Conservation (phyloP, 2,329 filamentous ascomycete genomes). For the Furcasterigmium furcatum region DNA sequence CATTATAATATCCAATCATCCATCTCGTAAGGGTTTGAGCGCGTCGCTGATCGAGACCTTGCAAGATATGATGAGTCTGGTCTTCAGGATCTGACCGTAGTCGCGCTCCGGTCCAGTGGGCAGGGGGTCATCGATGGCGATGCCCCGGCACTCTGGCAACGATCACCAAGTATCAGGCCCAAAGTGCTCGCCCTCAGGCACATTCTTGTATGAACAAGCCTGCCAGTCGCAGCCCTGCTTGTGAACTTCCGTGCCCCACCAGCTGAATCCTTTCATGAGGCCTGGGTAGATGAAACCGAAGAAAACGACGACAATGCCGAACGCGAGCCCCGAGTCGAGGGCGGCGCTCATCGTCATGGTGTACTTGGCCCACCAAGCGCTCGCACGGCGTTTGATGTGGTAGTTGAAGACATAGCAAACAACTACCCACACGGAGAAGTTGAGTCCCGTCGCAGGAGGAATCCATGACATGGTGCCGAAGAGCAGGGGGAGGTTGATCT, state of each 20-base stretch:
- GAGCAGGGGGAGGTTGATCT: conserved; percentile 78
- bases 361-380: conserved; percentile 86
- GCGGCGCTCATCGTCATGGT: conserved; percentile 86
- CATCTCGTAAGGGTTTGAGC: no score
- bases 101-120: no score
- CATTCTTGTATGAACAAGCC: conserved; percentile 67
- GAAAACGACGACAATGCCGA: conserved; percentile 80
- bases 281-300: conserved; percentile 84
- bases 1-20: no score
- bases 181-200: conserved; percentile 63
- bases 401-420: conserved; percentile 86
- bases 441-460: conserved; percentile 80
- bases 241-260: conserved; percentile 89
- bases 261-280: conserved; percentile 67
- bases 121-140: no score
- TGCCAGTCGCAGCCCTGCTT: conserved; percentile 84
- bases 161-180: conserved; percentile 59
- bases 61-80: no score
- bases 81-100: no score
- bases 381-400: conserved; percentile 63
- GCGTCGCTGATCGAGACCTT: no score
- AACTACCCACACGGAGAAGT: conserved; percentile 83
- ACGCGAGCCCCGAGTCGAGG: conserved; percentile 77
- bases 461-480: conserved; percentile 86
- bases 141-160: no score